Evolutionary conservation across 768 basidiomycete genomes (phyloP), one percentile per base, ranked within the genome.

Genomic region (Boletales sp.): DNA sequence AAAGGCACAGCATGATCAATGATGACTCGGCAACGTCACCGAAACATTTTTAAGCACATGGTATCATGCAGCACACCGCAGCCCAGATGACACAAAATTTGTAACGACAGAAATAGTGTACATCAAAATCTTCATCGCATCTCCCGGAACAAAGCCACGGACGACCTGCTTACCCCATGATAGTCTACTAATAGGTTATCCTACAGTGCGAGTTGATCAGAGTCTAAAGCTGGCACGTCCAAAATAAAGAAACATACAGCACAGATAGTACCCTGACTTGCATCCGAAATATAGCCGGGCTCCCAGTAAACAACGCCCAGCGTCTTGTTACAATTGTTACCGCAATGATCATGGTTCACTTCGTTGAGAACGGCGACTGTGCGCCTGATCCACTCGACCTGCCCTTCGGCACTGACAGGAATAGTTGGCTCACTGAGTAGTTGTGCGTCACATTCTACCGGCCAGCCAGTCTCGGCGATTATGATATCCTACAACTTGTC

Each of bases 241-340:
- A 34, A 34, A 7, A 34, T 34, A 34, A 34, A 12, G 34, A 34
- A 34, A 34, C 34, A 34, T 34, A 34, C 34, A 34, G 34, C 34
- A 37, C 58, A 59, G 12, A 8, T 4, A 34, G 58, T 60, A 21
- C 7, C 40, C 14, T 56, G 8, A 14, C 13, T 19, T 1, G 50
- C 10, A 14, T 59, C 15, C 34, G 13, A 2, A 12, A 34, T 4
- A 2, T 14, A 34, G 34, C 34, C 34, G 34, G 34, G 34, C 15
- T 60, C 58, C 33, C 28, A 60, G 34, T 53, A 50, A n/a, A 48
- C 36, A 12, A 60, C 15, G 30, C 40, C 54, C 15, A 60, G n/a
- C 15, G 39, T 49, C 50, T 47, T 59, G 31, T 37, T 17, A 37
- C 15, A n/a, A 37, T n/a, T 4, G n/a, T 46, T 34, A 37, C 36